Conservation (phyloP, 192 early-diverging fungal species). For the Linnemannia hyalina region DNA sequence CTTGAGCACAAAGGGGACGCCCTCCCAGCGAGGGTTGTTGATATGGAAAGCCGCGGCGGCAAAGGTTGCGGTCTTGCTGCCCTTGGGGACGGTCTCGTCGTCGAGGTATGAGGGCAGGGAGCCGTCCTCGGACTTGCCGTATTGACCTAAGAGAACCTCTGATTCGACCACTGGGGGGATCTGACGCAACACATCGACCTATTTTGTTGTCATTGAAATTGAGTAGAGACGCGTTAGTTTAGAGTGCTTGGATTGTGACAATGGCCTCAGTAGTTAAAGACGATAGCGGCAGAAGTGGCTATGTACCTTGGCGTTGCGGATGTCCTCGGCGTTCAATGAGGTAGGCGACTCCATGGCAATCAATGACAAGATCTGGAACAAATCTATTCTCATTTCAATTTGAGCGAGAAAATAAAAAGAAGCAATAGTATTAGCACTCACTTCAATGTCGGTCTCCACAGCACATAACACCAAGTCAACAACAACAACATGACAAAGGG, state of each 20-base stretch:
- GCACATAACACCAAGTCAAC: not conserved
- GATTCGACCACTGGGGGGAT: conserved; percentile 84
- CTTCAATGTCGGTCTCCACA: not conserved
- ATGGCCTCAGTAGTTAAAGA: not conserved
- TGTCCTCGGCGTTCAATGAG: conserved; percentile 86
- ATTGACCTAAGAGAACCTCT: conserved; percentile 94
- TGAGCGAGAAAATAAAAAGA: not conserved
- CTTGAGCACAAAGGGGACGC: conserved; percentile 90
- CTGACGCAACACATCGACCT: conserved; percentile 78
- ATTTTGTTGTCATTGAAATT: not conserved
- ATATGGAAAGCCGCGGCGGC: conserved; percentile 91
- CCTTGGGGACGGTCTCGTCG: conserved; percentile 89
- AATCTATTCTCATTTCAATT: conserved; percentile 57
- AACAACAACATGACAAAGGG: not conserved
- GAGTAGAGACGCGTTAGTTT: not conserved
- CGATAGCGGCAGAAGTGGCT: not conserved
- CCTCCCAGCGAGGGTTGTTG: conserved; percentile 96
- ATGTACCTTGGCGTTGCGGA: conserved; percentile 93
- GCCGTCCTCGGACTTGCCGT: conserved; percentile 82
- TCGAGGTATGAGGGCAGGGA: conserved; percentile 94
- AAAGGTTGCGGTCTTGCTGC: conserved; percentile 90
- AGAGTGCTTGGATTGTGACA: not conserved
- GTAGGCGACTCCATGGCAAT: conserved; percentile 94
- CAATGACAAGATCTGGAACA: conserved; percentile 92
- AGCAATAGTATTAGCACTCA: not conserved